These are phyloP conservation scores for Thozetella sp. DNA, from an alignment of 495 filamentous ascomycete genomes.

Conservation along the genomic window DNA sequence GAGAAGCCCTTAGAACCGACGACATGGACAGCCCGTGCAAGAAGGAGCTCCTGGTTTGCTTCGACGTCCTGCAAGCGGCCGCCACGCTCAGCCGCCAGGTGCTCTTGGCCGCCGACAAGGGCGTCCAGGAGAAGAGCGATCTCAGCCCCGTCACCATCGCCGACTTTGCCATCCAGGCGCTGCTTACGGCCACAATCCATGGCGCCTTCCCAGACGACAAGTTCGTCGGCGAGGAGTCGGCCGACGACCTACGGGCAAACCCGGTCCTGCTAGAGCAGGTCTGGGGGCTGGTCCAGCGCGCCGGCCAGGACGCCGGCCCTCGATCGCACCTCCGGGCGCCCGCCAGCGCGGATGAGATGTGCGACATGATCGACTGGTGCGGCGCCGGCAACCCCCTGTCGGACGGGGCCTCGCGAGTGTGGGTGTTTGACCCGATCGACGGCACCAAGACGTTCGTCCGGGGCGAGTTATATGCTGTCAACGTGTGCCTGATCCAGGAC, in stretches of 20 bases:
- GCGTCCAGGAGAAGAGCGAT: slow-evolving; percentile 51
- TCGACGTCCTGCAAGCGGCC: slow-evolving; percentile 29
- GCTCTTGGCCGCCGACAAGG: slow-evolving; percentile 20
- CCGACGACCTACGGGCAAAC: slow-evolving; percentile 52
- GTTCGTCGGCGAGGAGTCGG: slow-evolving; percentile 66
- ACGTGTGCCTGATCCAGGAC: slow-evolving; percentile 39
- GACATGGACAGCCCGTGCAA: slow-evolving; percentile 33
- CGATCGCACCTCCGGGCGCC: slow-evolving; percentile 27
- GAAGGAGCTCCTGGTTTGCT: slow-evolving; percentile 26
- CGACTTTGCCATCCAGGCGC: slow-evolving; percentile 68
- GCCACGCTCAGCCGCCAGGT: slow-evolving; percentile 36
- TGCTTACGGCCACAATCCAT: slow-evolving; percentile 58
- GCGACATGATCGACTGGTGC: slow-evolving; percentile 64
- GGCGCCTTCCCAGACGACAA: slow-evolving; percentile 55
- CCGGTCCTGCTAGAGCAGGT: slow-evolving; percentile 51
- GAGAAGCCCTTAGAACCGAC: no score
- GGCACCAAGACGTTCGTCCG: slow-evolving; percentile 68
- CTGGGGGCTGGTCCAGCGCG: slow-evolving; percentile 43
- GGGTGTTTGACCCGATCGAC: slow-evolving; percentile 75
- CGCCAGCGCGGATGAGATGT: slow-evolving; percentile 43
- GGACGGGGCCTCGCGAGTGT: slow-evolving; percentile 42
- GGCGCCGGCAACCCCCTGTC: slow-evolving; percentile 41
- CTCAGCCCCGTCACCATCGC: slow-evolving; percentile 65
- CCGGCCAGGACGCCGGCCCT: slow-evolving; percentile 9
- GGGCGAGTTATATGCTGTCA: slow-evolving; percentile 62